These are phyloP conservation scores for Trametes cingulata DNA, from an alignment of 768 basidiomycete genomes.

Conservation along the genomic window DNA sequence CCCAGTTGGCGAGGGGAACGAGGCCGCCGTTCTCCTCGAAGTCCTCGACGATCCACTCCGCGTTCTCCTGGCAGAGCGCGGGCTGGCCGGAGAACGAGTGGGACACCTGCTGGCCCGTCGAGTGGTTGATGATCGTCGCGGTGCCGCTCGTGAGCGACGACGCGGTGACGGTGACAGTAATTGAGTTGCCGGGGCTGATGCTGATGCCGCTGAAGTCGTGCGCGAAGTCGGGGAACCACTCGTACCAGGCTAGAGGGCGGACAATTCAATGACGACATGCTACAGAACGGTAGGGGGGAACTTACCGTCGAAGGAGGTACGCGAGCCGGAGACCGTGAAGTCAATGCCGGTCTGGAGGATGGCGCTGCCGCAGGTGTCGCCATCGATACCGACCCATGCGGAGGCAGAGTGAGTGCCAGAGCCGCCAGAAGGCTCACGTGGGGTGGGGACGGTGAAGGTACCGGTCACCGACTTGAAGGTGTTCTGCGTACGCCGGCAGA, in stretches of 20 bases:
- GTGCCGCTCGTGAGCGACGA: slow-evolving; percentile 29
- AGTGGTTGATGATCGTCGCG: slow-evolving; percentile 31
- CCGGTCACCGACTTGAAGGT: slow-evolving; percentile 40
- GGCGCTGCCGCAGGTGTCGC: slow-evolving; percentile 37
- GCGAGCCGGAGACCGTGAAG: slow-evolving; percentile 30
- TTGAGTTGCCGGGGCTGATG: slow-evolving; percentile 31
- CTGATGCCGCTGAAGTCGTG: slow-evolving; percentile 36
- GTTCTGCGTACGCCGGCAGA: slow-evolving; percentile 18
- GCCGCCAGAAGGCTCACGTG: slow-evolving; percentile 29
- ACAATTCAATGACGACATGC: not conserved
- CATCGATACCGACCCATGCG: slow-evolving; percentile 41
- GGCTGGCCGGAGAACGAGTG: slow-evolving; percentile 32
- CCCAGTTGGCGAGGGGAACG: slow-evolving; percentile 42
- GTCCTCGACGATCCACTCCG: slow-evolving; percentile 43
- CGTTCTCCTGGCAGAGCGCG: slow-evolving; percentile 37
- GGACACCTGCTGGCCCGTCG: slow-evolving; percentile 31
- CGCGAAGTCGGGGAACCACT: slow-evolving; percentile 37
- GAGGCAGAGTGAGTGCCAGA: slow-evolving; percentile 33
- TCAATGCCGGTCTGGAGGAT: slow-evolving; percentile 41
- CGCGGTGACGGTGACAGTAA: slow-evolving; percentile 35
- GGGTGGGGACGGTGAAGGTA: slow-evolving; percentile 38
- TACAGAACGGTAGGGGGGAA: not conserved
- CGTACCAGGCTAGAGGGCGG: slow-evolving; percentile 31
- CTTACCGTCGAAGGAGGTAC: slow-evolving; percentile 35
- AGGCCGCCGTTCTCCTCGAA: slow-evolving; percentile 26